Conservation (phyloP, 352 stramenopile genomes). For the Pythium biforme region DNA sequence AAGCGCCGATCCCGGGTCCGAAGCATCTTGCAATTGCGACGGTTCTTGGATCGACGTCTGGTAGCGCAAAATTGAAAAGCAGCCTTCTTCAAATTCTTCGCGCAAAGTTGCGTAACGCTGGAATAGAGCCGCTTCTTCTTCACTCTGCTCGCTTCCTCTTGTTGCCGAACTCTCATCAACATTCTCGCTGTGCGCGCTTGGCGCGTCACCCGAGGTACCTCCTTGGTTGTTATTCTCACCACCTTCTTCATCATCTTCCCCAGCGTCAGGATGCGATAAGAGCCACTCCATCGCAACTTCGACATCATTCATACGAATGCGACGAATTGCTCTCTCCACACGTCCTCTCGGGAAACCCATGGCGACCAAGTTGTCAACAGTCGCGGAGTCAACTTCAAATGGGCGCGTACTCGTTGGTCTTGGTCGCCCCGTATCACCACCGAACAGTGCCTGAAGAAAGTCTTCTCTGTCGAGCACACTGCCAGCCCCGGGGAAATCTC, state of each 20-base stretch:
- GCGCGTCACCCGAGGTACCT: background rate
- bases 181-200: background rate
- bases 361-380: slow-evolving; percentile 90
- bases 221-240: slow-evolving; percentile 27
- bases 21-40: background rate
- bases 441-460: slow-evolving; percentile 49
- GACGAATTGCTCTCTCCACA: slow-evolving; percentile 89
- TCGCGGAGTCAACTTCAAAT: slow-evolving; percentile 89
- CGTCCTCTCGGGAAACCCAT: slow-evolving; percentile 94
- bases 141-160: slow-evolving; percentile 32
- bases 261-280: slow-evolving; percentile 86
- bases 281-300: slow-evolving; percentile 97
- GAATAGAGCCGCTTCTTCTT: slow-evolving; percentile 47
- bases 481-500: slow-evolving; percentile 17
- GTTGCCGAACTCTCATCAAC: background rate
- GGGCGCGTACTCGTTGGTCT: slow-evolving; percentile 19
- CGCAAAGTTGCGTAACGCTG: slow-evolving; percentile 51
- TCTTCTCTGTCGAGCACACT: slow-evolving; percentile 26
- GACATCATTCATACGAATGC: slow-evolving; percentile 88
- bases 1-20: slow-evolving; percentile 30
- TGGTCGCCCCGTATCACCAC: slow-evolving; percentile 17
- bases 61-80: slow-evolving; percentile 58
- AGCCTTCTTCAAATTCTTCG: slow-evolving; percentile 59
- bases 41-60: slow-evolving; percentile 22
- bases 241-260: slow-evolving; percentile 35